Percentiles rank a stretch among this genome's conserved stretches.
Conservation (phyloP, 805 yeast genomes). For the Yamadazyma olivae region DNA sequence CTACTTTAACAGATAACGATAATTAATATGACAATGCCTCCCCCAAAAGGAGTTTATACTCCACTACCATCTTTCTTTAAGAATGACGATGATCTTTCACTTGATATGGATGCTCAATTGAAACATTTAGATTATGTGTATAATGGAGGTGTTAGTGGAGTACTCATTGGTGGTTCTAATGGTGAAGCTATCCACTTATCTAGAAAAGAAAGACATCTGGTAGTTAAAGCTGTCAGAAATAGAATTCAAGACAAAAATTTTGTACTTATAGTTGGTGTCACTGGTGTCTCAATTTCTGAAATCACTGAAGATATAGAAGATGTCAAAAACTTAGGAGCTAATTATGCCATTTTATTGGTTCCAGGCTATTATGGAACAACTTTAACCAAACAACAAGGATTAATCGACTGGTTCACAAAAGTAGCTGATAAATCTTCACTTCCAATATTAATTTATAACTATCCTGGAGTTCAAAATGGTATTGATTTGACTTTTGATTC, state of each 20-base stretch:
- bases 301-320: conserved; percentile 39
- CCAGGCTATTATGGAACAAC: conserved; percentile 49
- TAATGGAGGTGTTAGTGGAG: conserved; percentile 45
- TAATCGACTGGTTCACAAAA: conserved; percentile 40
- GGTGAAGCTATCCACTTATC: conserved; percentile 54
- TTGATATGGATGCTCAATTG: conserved; percentile 36
- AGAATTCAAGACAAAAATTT: conserved; percentile 31
- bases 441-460: conserved; percentile 46
- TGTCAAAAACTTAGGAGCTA: conserved; percentile 36
- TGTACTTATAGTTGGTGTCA: conserved; percentile 47
- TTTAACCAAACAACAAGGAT: conserved; percentile 42
- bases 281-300: conserved; percentile 42
- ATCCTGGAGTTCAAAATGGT: conserved; percentile 47
- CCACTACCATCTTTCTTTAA: conserved; percentile 58
- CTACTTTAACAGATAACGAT: too few species aligned
- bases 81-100: conserved; percentile 33
- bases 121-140: conserved; percentile 42
- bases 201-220: conserved; percentile 37
- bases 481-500: conserved; percentile 37
- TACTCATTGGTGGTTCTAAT: conserved; percentile 51
- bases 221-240: conserved; percentile 28
- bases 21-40: background rate
- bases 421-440: conserved; percentile 42
- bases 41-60: conserved; percentile 42
- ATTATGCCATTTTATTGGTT: conserved; percentile 39